phyloP scores from a whole-genome alignment of 805 yeast species.

The Monosporozyma yasuniensis region DNA sequence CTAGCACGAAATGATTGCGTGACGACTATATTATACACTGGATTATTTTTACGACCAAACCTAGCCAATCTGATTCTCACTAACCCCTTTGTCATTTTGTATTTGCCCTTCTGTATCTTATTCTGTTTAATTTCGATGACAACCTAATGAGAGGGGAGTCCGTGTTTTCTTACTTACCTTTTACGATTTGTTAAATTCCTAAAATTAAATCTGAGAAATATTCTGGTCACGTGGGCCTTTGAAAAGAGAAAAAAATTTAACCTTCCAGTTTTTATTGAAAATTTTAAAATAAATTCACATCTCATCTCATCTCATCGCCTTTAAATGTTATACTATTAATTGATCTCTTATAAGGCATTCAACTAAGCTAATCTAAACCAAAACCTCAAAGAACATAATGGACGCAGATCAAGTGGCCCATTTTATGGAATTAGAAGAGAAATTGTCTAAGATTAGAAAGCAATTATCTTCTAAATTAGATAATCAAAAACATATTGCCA shows the following conservation, averaged over 20 bases:
- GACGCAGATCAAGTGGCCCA: conserved; percentile 26
- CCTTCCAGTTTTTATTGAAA: background rate
- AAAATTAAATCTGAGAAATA: too few species aligned
- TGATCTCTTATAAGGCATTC: background rate
- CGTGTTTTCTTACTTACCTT: too few species aligned
- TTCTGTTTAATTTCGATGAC: too few species aligned
- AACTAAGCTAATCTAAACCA: background rate
- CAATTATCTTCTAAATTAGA: conserved; percentile 75
- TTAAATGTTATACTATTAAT: background rate
- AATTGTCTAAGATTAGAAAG: conserved; percentile 55
- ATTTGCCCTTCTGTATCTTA: background rate
- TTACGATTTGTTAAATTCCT: too few species aligned
- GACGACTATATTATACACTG: conserved; percentile 87
- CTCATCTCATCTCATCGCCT: conserved; percentile 25
- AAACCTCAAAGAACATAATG: conserved; percentile 12
- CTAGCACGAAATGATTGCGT: conserved; percentile 69
- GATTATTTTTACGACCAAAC: conserved; percentile 82
- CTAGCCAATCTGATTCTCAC: conserved; percentile 86
- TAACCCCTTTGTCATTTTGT: conserved; percentile 40
- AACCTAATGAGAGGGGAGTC: too few species aligned
- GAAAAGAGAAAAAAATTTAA: background rate
- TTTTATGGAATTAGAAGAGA: conserved; percentile 49
- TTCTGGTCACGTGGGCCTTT: background rate
- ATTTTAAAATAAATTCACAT: conserved; percentile 6
- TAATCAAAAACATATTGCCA: conserved; percentile 78